These are phyloP conservation scores for Colletotrichum sp. DNA, from an alignment of 2,329 filamentous ascomycete species.

Conservation along the genomic window DNA sequence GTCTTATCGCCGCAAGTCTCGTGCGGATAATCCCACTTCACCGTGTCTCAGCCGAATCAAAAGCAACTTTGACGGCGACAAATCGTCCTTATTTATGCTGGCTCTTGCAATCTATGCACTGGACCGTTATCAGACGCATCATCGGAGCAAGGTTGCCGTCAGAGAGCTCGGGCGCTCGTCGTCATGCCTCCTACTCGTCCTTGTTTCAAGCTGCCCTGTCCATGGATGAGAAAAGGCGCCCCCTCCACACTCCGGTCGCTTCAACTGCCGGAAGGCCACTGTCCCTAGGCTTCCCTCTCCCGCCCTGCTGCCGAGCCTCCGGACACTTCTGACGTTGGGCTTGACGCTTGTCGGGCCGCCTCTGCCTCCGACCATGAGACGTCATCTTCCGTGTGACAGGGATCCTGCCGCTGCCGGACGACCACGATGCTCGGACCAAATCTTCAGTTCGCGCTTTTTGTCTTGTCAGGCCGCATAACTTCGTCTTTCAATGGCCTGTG, in stretches of 20 bases:
- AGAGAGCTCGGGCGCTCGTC: conserved; percentile 16
- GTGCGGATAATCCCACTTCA: neutral
- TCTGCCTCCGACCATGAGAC: neutral
- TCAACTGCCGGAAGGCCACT: neutral
- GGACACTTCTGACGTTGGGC: neutral
- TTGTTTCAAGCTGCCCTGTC: conserved; percentile 18
- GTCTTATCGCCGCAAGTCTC: neutral
- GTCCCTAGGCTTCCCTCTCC: neutral
- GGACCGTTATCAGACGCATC: conserved; percentile 7
- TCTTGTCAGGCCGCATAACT: neutral
- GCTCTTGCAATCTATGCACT: neutral
- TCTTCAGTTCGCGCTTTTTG: neutral
- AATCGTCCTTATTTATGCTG: neutral
- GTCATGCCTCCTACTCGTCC: conserved; percentile 14
- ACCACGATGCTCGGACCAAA: neutral
- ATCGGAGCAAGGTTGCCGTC: conserved; percentile 1
- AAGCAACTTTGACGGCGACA: neutral
- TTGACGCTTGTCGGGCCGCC: neutral
- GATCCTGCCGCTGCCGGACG: neutral
- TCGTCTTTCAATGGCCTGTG: neutral
- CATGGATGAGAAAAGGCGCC: neutral
- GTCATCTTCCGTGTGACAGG: neutral
- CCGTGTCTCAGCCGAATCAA: neutral
- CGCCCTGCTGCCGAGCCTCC: conserved; percentile 1
- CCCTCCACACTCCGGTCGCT: conserved; percentile 1